A percentile compares a stretch with the other conserved stretches of the same genome.
Conservation (phyloP, 2,329 filamentous ascomycete species). For the Drechmeria coniospora region DNA sequence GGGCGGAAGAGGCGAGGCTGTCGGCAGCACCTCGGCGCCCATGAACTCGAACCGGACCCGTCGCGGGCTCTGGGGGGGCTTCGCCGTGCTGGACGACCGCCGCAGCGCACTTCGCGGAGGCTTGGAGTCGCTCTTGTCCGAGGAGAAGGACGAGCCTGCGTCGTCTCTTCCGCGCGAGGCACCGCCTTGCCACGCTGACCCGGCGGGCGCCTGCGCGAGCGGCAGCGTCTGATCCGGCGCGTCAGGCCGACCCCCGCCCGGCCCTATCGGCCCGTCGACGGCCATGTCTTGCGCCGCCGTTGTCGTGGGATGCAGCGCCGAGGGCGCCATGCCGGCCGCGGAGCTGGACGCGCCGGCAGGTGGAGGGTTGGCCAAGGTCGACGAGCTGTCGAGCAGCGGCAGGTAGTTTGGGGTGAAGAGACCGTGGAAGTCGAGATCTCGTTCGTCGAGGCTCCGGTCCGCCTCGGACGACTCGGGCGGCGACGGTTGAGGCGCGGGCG, state of each 20-base stretch:
- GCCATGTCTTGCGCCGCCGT: too few species aligned
- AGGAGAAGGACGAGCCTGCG: slow-evolving; percentile 33
- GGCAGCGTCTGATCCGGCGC: slow-evolving; percentile 4
- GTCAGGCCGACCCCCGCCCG: too few species aligned
- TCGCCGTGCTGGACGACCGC: slow-evolving; percentile 36
- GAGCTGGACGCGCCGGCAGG: slow-evolving; percentile 5
- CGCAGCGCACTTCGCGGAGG: slow-evolving; percentile 41
- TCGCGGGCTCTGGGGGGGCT: slow-evolving; percentile 36
- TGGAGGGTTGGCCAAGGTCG: slow-evolving; percentile 9
- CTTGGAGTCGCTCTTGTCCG: slow-evolving; percentile 35
- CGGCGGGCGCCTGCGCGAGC: slow-evolving; percentile 11
- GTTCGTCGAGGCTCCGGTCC: slow-evolving; percentile 30
- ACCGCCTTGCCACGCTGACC: slow-evolving; percentile 20
- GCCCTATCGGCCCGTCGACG: too few species aligned
- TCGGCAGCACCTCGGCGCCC: slow-evolving; percentile 44
- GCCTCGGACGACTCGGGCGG: slow-evolving; percentile 14
- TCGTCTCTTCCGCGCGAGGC: slow-evolving; percentile 24
- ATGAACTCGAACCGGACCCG: slow-evolving; percentile 47
- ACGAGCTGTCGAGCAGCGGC: slow-evolving; percentile 38
- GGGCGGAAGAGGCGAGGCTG: slow-evolving; percentile 33
- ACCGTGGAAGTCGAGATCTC: slow-evolving; percentile 44
- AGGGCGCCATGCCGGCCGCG: too few species aligned
- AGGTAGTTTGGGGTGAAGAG: slow-evolving; percentile 49
- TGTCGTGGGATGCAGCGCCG: too few species aligned
- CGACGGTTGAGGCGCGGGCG: slow-evolving; percentile 13